A percentile compares a stretch with the other conserved stretches of the same genome.
Evolutionary conservation across 2,329 filamentous ascomycete species (phyloP).

Genomic region (Cladosporium sp.): DNA sequence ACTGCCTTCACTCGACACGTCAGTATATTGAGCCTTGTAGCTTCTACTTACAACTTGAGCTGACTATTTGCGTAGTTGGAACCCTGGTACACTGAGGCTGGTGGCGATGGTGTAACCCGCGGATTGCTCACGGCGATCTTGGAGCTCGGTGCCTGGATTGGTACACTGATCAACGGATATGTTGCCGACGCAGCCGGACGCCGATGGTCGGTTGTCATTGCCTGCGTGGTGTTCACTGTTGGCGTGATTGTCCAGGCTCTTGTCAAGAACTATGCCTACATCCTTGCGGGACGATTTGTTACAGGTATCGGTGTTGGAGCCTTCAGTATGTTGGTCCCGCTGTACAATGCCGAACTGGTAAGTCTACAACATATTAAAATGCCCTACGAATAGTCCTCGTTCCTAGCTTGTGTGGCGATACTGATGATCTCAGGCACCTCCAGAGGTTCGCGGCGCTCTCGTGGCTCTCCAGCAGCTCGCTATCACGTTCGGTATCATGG

Average conservation of each 20-base stretch:
- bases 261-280: conserved; percentile 56
- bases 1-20: conserved; percentile 24
- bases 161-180: conserved; percentile 66
- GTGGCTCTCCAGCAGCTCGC: conserved; percentile 65
- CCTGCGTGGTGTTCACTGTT: conserved; percentile 36
- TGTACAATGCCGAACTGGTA: conserved; percentile 46
- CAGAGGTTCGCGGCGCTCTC: conserved; percentile 63
- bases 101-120: not conserved
- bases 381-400: not conserved
- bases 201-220: conserved; percentile 18
- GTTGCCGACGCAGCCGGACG: conserved; percentile 22
- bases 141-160: conserved; percentile 59
- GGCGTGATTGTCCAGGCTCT: conserved; percentile 68
- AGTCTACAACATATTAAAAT: not conserved
- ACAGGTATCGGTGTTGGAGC: conserved; percentile 67
- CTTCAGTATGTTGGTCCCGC: conserved; percentile 62
- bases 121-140: conserved; percentile 12
- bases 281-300: conserved; percentile 68
- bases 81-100: conserved; percentile 6
- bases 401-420: not conserved
- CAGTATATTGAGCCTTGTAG: not conserved
- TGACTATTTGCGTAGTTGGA: not conserved
- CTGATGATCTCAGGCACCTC: conserved; percentile 36
- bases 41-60: not conserved
- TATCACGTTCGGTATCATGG: conserved; percentile 51